Evolutionary conservation across 2,329 filamentous ascomycete genomes (phyloP).

Genomic region (Colletotrichum simmondsii): DNA sequence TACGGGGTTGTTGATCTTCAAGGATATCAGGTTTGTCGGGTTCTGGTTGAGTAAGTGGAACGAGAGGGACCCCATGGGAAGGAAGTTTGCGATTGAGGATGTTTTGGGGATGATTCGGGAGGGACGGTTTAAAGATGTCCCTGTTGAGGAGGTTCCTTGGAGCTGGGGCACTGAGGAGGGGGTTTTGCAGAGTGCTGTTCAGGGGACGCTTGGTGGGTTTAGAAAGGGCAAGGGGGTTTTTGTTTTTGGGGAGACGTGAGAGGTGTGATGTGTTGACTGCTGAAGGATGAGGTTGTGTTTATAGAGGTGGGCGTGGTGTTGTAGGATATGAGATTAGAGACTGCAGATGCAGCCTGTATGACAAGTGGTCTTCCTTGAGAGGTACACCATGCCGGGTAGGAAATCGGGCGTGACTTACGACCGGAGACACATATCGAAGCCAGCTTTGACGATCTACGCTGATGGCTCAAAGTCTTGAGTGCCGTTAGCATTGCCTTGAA

Average conservation of each 20-base stretch:
- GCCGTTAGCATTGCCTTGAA: background rate
- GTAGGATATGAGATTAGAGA: conserved; percentile 11
- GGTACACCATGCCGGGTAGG: background rate
- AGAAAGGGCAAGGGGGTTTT: conserved; percentile 91
- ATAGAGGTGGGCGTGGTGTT: background rate
- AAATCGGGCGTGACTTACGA: background rate
- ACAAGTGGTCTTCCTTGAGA: background rate
- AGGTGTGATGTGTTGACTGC: no score
- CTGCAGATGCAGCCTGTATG: background rate
- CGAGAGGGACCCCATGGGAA: conserved; percentile 76
- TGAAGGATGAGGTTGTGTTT: background rate
- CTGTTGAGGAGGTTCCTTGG: conserved; percentile 86
- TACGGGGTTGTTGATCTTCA: conserved; percentile 91
- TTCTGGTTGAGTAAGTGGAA: conserved; percentile 97
- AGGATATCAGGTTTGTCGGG: conserved; percentile 86
- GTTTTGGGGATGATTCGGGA: conserved; percentile 79
- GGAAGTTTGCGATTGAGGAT: conserved; percentile 84
- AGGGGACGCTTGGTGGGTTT: conserved; percentile 86
- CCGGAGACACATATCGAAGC: background rate
- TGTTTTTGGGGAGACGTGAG: conserved; percentile 74
- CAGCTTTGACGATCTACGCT: background rate
- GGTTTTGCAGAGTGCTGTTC: conserved; percentile 77
- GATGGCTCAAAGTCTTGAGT: background rate
- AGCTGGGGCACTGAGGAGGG: conserved; percentile 80
- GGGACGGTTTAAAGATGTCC: conserved; percentile 85